phyloP scores from a whole-genome alignment of 768 basidiomycete species.

The Calocybe cyanea region DNA sequence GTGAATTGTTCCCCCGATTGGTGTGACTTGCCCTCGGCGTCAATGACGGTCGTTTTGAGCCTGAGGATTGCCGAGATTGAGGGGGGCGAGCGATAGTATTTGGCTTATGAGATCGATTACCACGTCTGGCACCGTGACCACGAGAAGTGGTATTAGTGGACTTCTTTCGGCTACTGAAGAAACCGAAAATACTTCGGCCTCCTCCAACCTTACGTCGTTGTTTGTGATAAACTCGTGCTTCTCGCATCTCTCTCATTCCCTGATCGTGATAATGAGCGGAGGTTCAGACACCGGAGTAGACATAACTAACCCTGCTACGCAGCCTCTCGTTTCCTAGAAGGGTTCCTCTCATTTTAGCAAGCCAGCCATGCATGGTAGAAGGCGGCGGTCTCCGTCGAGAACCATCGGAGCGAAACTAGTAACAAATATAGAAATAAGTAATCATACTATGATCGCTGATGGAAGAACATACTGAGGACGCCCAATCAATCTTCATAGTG shows the following conservation, averaged over 20 bases:
- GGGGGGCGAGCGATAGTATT: constrained; percentile 12
- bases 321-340: constrained; percentile 58
- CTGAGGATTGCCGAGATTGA: constrained; percentile 10
- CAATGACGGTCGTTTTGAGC: constrained; percentile 8
- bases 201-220: constrained; percentile 16
- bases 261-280: constrained; percentile 20
- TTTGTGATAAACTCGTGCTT: constrained; percentile 34
- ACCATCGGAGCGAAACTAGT: constrained; percentile 41
- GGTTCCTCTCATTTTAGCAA: constrained; percentile 76
- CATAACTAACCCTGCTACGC: constrained; percentile 42
- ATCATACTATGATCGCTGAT: constrained; percentile 2
- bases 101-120: constrained; percentile 6
- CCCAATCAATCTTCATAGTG: constrained; percentile 53
- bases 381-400: constrained; percentile 44
- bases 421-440: not conserved
- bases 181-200: constrained; percentile 19
- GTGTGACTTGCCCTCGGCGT: constrained; percentile 10
- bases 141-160: constrained; percentile 11
- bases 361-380: constrained; percentile 70
- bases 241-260: constrained; percentile 71
- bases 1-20: constrained; percentile 4
- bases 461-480: constrained; percentile 31
- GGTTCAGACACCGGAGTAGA: not conserved
- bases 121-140: constrained; percentile 2
- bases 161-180: constrained; percentile 18